Evolutionary conservation across 257 asterid genomes (phyloP).

Genomic region (Nicotiana benthamiana): DNA sequence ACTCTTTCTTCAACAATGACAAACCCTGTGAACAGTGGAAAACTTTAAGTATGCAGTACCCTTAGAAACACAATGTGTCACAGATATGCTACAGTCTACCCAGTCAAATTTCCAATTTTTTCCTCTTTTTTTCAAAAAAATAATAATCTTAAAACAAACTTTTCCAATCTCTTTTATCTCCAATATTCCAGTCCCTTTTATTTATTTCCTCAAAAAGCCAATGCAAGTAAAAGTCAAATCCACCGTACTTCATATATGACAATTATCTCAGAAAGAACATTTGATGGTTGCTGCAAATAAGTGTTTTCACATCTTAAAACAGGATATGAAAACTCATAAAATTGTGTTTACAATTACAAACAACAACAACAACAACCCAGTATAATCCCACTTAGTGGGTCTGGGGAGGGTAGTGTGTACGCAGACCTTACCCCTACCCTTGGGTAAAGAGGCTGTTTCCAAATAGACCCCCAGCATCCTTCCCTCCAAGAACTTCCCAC

Average conservation of each 20-base stretch:
- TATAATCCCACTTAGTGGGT: no score
- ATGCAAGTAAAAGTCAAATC: not conserved
- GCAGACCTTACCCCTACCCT: no score
- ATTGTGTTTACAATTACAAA: no score
- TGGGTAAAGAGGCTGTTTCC: no score
- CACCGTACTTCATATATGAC: not conserved
- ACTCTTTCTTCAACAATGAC: not conserved
- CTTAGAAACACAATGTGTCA: not conserved
- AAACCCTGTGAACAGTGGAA: not conserved
- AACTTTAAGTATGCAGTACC: not conserved
- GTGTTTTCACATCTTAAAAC: not conserved
- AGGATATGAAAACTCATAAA: not conserved
- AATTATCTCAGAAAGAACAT: not conserved
- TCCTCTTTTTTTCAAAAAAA: not conserved
- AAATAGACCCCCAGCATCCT: no score
- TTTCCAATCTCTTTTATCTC: not conserved
- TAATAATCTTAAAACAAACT: not conserved
- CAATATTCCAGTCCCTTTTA: not conserved
- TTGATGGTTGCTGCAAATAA: not conserved
- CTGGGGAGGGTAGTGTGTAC: no score
- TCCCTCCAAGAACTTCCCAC: no score
- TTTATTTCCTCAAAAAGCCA: not conserved
- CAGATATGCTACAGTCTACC: not conserved
- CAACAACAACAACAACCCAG: no score
- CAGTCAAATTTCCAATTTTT: not conserved